Evolutionary conservation across 345 rosid genomes (phyloP), one percentile per base, ranked within the genome.

Genomic region (Melastoma malabathricum): DNA sequence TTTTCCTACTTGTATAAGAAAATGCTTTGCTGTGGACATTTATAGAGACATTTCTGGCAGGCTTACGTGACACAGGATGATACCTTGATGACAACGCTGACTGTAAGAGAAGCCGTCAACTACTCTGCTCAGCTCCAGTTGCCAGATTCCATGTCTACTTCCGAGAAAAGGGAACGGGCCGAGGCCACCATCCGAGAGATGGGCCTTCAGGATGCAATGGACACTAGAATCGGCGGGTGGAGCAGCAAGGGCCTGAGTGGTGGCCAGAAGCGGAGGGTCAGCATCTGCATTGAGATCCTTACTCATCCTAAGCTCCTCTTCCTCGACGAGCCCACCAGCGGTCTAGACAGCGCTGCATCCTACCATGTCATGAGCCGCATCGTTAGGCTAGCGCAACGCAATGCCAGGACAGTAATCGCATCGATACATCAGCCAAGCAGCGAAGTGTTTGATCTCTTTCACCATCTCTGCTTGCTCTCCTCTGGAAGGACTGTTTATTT

Each of bases 241-340:
- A 64, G 65, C 2, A 22, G 15, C 10, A 75, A 78, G 60, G 85
- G 79, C 18, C 61, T 79, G 1, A 79, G 85, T 44, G 74, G 75
- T 12, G 85, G 85, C 13, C 81, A 79, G 50, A 73, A 71, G 66
- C 70, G 81, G 59, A 72, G 84, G 63, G 81, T 79, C 18, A 79
- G 81, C 57, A 79, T 79, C 45, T 75, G 81, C 62, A 75, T 66
- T 4, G 86, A 79, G 59, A 66, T 79, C 60, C 38, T 79, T 10
- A 69, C 77, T 12, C 66, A 61, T 3, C 85, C 85, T 0, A 71
- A 56, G 59, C 75, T 76, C 14, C 54, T 79, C 4, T 76, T 79
- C 55, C 66, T 79, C 5, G 85, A 79, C 15, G 85, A 73, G 60
- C 85, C 82, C 12, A 79, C 85, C 0, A 76, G 80, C 17, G 86